These are phyloP conservation scores for Cryptococcus maquisensis DNA, from an alignment of 1,284 basidiomycete genomes.

Conservation along the genomic window DNA sequence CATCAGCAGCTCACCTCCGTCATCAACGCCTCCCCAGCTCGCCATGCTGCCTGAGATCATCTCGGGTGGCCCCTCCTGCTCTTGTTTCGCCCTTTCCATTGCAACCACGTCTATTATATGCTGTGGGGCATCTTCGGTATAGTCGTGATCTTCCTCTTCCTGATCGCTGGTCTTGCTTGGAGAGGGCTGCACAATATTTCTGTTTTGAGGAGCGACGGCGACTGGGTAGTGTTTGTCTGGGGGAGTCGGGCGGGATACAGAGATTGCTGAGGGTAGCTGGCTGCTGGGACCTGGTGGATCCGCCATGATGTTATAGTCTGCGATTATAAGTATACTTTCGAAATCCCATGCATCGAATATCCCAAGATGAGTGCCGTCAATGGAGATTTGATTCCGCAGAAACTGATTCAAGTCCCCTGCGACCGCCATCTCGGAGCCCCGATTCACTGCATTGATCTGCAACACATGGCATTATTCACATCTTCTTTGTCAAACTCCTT, in stretches of 20 bases:
- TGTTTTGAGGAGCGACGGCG: slow-evolving; percentile 3
- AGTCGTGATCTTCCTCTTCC: slow-evolving; percentile 22
- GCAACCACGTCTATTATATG: slow-evolving; percentile 35
- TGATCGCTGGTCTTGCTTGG: background rate
- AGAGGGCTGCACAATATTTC: slow-evolving; percentile 2
- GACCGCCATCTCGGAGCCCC: too few species aligned
- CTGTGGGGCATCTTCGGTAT: slow-evolving; percentile 39
- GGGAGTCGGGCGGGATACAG: slow-evolving; percentile 16
- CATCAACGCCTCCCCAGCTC: slow-evolving; percentile 28
- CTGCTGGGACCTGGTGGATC: slow-evolving; percentile 16
- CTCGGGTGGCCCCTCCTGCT: slow-evolving; percentile 32
- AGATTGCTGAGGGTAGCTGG: slow-evolving; percentile 21
- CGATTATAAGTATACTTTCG: background rate
- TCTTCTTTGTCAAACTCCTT: background rate
- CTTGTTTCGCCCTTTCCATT: slow-evolving; percentile 29
- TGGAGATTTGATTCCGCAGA: too few species aligned
- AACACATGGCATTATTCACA: too few species aligned
- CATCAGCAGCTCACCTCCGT: slow-evolving; percentile 13
- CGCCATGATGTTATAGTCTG: slow-evolving; percentile 11
- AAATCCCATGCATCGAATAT: too few species aligned
- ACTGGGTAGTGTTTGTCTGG: slow-evolving; percentile 23
- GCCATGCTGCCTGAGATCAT: slow-evolving; percentile 36
- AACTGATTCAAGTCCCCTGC: too few species aligned
- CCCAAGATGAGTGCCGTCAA: too few species aligned
- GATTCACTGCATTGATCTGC: too few species aligned